phyloP scores from a whole-genome alignment of 2,329 filamentous ascomycete species.

The Macrophomina pseudophaseolina region DNA sequence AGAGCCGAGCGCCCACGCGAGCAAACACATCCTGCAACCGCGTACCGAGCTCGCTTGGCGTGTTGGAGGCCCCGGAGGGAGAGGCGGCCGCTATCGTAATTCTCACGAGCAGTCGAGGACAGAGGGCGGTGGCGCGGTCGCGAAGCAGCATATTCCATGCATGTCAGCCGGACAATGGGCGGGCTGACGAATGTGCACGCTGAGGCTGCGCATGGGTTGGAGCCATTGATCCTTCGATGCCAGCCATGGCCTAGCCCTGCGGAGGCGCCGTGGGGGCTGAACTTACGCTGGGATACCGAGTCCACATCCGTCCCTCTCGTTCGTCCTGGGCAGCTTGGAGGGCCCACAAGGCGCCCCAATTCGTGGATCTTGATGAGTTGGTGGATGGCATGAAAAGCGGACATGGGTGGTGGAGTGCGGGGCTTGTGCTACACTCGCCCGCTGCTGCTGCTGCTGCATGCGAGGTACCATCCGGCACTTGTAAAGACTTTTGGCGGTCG shows the following conservation, averaged over 20 bases:
- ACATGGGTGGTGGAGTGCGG: not conserved
- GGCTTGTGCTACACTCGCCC: not conserved
- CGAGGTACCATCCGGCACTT: not conserved
- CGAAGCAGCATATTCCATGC: not conserved
- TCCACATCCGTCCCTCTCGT: not conserved
- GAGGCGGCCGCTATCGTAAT: slow-evolving; percentile 4
- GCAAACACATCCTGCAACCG: not conserved
- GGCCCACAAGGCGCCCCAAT: not conserved
- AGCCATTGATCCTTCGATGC: slow-evolving; percentile 3
- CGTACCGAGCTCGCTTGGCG: slow-evolving; percentile 3
- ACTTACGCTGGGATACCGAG: not conserved
- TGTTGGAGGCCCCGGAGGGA: not conserved
- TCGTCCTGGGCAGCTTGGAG: slow-evolving; percentile 43
- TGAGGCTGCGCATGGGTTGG: not conserved
- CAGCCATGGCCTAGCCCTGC: not conserved
- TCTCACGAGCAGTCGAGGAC: not conserved
- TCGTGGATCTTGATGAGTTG: not conserved
- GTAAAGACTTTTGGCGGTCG: not conserved
- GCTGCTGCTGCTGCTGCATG: not conserved
- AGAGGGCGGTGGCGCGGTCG: slow-evolving; percentile 12
- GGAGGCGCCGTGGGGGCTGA: not conserved
- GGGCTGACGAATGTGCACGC: not conserved
- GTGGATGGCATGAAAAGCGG: too few relatives aligned
- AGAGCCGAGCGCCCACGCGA: not conserved
- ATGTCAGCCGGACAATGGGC: slow-evolving; percentile 10